Evolutionary conservation across 1,284 basidiomycete genomes (phyloP).

Genomic region (Mycena citricolor): DNA sequence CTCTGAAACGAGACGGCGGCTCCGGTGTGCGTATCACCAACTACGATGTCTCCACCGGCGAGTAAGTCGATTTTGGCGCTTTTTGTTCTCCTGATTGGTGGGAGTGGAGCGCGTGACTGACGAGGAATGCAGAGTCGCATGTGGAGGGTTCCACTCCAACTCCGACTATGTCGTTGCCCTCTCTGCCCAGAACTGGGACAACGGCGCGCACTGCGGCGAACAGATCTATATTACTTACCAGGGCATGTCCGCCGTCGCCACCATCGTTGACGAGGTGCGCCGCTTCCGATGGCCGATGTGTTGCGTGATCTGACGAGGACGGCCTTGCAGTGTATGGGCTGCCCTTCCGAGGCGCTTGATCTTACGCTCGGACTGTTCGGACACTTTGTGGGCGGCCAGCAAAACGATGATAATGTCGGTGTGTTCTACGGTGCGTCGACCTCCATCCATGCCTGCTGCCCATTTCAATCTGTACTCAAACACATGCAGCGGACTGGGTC

Average conservation of each 20-base stretch:
- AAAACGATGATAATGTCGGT: constrained; percentile 38
- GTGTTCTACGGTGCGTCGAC: constrained; percentile 39
- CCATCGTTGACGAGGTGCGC: constrained; percentile 18
- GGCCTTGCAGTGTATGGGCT: constrained; percentile 60
- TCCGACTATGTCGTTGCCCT: constrained; percentile 13
- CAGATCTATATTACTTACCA: constrained; percentile 10
- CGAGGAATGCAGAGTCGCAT: no score
- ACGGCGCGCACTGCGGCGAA: constrained; percentile 14
- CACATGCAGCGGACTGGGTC: not conserved
- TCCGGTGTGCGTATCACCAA: no score
- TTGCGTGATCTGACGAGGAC: not conserved
- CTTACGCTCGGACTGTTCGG: constrained; percentile 74
- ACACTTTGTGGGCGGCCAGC: constrained; percentile 44
- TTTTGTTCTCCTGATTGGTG: no score
- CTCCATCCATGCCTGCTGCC: not conserved
- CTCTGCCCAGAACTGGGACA: not conserved
- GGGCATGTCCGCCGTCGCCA: constrained; percentile 7
- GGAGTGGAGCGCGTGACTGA: no score
- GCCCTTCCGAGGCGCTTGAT: constrained; percentile 75
- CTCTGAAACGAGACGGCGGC: no score
- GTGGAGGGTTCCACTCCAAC: not conserved
- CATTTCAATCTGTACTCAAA: not conserved
- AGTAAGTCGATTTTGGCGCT: no score
- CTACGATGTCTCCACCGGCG: no score
- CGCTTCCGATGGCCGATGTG: not conserved